Evolutionary conservation across 352 stramenopile genomes (phyloP).

Genomic region (Globisporangium paroecandrum): DNA sequence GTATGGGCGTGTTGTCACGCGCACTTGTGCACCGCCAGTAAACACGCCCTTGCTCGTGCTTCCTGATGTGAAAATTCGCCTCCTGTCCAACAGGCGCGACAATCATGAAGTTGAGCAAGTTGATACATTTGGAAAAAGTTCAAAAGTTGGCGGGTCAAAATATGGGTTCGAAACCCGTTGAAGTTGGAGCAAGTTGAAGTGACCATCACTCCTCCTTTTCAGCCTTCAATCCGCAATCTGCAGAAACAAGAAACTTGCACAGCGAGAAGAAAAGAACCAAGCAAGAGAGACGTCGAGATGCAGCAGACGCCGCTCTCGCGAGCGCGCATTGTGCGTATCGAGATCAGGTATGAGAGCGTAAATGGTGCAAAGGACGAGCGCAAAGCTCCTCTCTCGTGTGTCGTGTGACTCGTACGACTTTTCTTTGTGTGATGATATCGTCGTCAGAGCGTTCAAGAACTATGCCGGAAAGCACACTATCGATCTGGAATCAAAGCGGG

Average conservation of each 20-base stretch:
- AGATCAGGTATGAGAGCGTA: neutral
- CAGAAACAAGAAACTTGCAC: neutral
- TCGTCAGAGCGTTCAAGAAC: neutral
- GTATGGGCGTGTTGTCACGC: neutral
- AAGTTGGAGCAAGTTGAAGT: neutral
- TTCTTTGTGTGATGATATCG: neutral
- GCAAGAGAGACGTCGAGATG: neutral
- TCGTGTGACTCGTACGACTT: neutral
- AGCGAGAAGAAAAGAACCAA: neutral
- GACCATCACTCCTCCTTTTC: neutral
- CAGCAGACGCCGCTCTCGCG: neutral
- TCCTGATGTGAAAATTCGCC: neutral
- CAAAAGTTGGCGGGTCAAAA: neutral
- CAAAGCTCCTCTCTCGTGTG: too few species aligned
- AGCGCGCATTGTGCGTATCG: neutral
- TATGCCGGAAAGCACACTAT: neutral
- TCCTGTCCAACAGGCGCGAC: neutral
- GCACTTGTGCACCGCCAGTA: neutral
- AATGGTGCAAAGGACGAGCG: too few species aligned
- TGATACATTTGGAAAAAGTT: too few species aligned
- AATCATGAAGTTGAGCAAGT: neutral
- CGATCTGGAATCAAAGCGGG: neutral
- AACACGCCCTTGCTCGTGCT: neutral
- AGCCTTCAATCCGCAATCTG: neutral
- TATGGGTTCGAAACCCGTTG: neutral